Evolutionary conservation across 2,329 filamentous ascomycete species (phyloP), one percentile per base, ranked within the genome.

Genomic region (Conoideocrella luteorostrata): DNA sequence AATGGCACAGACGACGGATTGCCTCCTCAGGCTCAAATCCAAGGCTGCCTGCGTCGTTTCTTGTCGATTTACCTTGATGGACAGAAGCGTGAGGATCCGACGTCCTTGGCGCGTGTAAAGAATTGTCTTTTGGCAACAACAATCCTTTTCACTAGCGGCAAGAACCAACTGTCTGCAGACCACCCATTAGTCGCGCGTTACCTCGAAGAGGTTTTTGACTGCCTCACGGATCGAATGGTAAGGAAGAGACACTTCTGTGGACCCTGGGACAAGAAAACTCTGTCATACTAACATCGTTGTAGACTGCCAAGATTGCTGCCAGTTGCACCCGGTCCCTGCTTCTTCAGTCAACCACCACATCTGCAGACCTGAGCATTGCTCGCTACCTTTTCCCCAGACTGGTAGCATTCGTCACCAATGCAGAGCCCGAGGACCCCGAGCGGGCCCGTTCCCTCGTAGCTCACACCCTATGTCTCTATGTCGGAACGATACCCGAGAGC

Each of bases 41-140:
- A 88, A 48, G 88, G 86, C 40, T 93, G 88, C 48, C 71, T 96
- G 9, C 80, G 84, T 23, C 82, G 88, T 5, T 93, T 96, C 70
- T 67, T 95, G 20, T 79, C 84, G 15, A 93, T 94, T 43, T 81
- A 89, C 52, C 72, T 85, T 18, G 73, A 86, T 51, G 84, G 83
- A 0, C 86, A 90, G 63, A 86, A 82, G 59, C 77, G 86, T 32
- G 86, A 90, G 56, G 66, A 63, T 7, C 82, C 90, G 17, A 82
- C 84, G 5, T 88, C 89, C 3, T 72, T 98, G 20, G 72, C 84
- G 2, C 95, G 89, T 61, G 91, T 96, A 57, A 96, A 94, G 70
- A 98, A 97, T 58, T 86, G 85, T 4, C 77, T 98, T 5, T 73
- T 98, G 38, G 88, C 89, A 1, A 84, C 85, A 37, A 95, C 93